These are phyloP conservation scores for Pestalotiopsis sp. DNA, from an alignment of 2,329 filamentous ascomycete genomes.

Conservation along the genomic window DNA sequence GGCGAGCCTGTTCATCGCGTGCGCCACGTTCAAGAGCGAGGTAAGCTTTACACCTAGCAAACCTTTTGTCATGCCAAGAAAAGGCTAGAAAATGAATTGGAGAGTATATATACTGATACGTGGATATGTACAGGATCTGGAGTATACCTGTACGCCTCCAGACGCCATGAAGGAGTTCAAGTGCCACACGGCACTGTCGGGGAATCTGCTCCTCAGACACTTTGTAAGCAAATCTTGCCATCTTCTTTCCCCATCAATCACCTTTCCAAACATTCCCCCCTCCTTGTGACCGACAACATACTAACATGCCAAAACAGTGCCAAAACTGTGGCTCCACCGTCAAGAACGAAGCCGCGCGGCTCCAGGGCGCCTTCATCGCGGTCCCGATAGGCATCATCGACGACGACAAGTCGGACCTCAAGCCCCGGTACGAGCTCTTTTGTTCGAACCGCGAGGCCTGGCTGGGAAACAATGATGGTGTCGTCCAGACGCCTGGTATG, in stretches of 20 bases:
- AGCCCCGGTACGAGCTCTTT: slow-evolving; percentile 12
- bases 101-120: neutral
- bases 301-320: neutral
- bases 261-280: neutral
- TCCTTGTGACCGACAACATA: neutral
- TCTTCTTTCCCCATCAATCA: neutral
- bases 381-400: slow-evolving; percentile 10
- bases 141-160: slow-evolving; percentile 14
- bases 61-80: no score
- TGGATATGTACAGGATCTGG: slow-evolving; percentile 20
- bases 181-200: slow-evolving; percentile 3
- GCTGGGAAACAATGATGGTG: slow-evolving; percentile 8
- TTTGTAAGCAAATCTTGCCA: neutral
- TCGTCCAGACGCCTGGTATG: neutral
- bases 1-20: slow-evolving; percentile 17
- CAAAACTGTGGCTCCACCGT: slow-evolving; percentile 4
- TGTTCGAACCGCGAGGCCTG: slow-evolving; percentile 11
- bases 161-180: slow-evolving; percentile 1
- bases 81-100: no score
- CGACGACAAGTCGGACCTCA: slow-evolving; percentile 9
- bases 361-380: neutral
- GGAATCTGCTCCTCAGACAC: neutral
- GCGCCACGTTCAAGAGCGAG: slow-evolving; percentile 23
- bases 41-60: slow-evolving; percentile 10
- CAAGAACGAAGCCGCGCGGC: neutral